phyloP scores from a whole-genome alignment of 176 grass and related monocot species.

The Thinopyrum elongatum region DNA sequence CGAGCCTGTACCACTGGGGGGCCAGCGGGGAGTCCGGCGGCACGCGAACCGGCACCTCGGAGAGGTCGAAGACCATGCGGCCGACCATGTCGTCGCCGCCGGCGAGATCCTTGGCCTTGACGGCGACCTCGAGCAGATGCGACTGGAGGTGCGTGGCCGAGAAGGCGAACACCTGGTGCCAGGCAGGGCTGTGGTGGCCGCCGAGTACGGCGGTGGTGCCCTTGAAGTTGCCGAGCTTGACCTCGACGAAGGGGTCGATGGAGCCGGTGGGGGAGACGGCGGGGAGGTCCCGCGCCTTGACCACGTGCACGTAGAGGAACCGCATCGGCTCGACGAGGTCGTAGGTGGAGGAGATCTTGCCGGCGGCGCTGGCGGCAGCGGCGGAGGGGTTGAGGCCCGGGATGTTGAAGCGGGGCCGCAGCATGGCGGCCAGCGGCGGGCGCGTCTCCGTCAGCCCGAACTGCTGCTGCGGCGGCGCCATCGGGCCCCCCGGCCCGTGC shows the following conservation, averaged over 20 bases:
- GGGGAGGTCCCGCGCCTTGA: conserved; percentile 88
- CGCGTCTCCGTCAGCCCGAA: conserved; percentile 83
- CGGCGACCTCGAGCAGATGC: conserved; percentile 62
- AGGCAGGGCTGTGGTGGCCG: conserved; percentile 51
- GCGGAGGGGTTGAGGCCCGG: conserved; percentile 48
- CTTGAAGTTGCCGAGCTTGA: conserved; percentile 95
- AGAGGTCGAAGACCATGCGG: conserved; percentile 66
- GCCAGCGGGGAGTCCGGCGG: conserved; percentile 90
- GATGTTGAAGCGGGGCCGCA: conserved; percentile 60
- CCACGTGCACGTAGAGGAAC: conserved; percentile 87
- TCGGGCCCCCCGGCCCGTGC: conserved; percentile 36
- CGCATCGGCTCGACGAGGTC: conserved; percentile 91
- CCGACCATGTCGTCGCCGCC: conserved; percentile 74
- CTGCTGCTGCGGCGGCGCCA: conserved; percentile 49
- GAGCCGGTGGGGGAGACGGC: conserved; percentile 54
- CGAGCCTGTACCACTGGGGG: conserved; percentile 87
- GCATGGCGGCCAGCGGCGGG: conserved; percentile 68
- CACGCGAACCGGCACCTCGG: conserved; percentile 75
- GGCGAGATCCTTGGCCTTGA: conserved; percentile 74
- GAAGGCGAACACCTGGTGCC: conserved; percentile 94
- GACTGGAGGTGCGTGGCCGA: conserved; percentile 65
- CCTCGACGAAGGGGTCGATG: conserved; percentile 86
- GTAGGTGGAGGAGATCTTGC: conserved; percentile 91
- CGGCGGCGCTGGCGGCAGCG: conserved; percentile 6
- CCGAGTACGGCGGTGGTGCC: conserved; percentile 43